Conservation (phyloP, 2,329 filamentous ascomycete species). For the Fusarium sublunatum region DNA sequence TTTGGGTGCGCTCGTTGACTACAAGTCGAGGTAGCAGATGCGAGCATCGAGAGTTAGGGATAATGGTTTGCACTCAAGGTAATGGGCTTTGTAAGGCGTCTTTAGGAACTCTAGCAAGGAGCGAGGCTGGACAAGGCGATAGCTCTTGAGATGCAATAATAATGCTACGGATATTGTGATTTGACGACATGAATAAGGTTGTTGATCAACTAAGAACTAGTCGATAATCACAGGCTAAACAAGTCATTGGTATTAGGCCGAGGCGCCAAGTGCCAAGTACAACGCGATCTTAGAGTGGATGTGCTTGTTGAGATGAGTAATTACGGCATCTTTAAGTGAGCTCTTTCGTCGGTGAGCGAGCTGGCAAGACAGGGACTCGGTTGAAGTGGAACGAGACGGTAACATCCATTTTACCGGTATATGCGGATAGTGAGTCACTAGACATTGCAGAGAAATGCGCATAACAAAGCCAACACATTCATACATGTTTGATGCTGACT, state of each 20-base stretch:
- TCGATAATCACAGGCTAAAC: constrained; percentile 2
- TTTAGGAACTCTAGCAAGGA: constrained; percentile 11
- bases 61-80: constrained; percentile 5
- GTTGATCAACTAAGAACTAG: constrained; percentile 5
- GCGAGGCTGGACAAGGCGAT: neutral
- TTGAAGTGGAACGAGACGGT: constrained; percentile 7
- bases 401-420: constrained; percentile 1
- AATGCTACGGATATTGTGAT: constrained; percentile 3
- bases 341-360: neutral
- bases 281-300: constrained; percentile 2
- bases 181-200: neutral
- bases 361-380: neutral
- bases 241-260: constrained; percentile 10
- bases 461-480: constrained; percentile 3
- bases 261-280: constrained; percentile 6
- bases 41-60: constrained; percentile 3
- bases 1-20: neutral
- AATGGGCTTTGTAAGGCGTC: constrained; percentile 18
- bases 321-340: constrained; percentile 4
- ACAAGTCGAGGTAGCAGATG: constrained; percentile 2
- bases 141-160: neutral
- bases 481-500: constrained; percentile 15
- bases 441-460: neutral
- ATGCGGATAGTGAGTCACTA: neutral
- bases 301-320: constrained; percentile 11